Evolutionary conservation across 257 asterid genomes (phyloP), one percentile per base, ranked within the genome.

Genomic region (Fraxinus excelsior): DNA sequence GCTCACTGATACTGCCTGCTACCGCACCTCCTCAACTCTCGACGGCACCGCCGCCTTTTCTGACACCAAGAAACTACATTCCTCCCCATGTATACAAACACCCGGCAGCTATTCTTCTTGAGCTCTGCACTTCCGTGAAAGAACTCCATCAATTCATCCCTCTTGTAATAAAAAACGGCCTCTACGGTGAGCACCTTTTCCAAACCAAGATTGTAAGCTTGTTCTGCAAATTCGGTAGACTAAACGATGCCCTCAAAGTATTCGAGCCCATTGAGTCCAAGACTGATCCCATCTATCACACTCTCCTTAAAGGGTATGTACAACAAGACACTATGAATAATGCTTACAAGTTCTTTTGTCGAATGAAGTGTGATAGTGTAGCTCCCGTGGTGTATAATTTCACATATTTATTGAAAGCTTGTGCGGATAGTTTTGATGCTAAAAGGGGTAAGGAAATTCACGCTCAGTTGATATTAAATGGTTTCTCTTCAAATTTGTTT

Each of bases 81-180:
- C 96, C 96, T 44, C 46, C 83, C 7, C 95, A 88, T 70, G 74
- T 89, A 4, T 87, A 92, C 91, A 88, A 70, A 32, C 98, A 94
- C 84, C 97, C 98, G 25, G 82, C 92, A 16, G 92, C 97, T 1
- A 87, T 88, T 77, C 96, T 92, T 73, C 90, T 94, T 23, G 96
- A 92, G 84, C 85, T 84, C 68, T 93, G 98, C 88, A 76, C 81
- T 40, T 91, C 94, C 80, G 78, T 78, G 86, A 85, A 86, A 78
- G 96, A 93, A 53, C 94, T 95, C 71, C 90, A 84, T 28, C 98
- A 95, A 51, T 82, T 91, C 77, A 82, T 95, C 84, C 97, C 99
- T 7, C 93, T 85, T 76, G 71, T 91, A 68, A 83, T 93, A 1
- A 95, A 95, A 72, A 85, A 86, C 76, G 92, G 90, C 83, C 91